A percentile compares a stretch with the other conserved stretches of the same genome.
These are phyloP conservation scores for Aphanocladium album DNA, from an alignment of 2,329 filamentous ascomycete genomes.

Conservation along the genomic window DNA sequence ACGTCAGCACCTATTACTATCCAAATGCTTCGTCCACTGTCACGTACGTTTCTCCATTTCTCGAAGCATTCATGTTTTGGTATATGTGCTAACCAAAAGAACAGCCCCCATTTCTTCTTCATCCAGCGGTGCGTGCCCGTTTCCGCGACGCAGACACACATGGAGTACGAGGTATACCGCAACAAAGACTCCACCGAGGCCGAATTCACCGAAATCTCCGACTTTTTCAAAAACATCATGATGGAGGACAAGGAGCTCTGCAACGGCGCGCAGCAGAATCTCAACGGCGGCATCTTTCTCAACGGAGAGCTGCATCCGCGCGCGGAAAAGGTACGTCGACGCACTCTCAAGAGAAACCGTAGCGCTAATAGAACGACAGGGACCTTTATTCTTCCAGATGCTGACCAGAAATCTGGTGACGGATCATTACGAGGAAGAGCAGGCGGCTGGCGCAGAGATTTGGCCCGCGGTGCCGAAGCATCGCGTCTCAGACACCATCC, in stretches of 20 bases:
- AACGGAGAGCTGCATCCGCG: constrained; percentile 48
- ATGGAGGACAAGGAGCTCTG: constrained; percentile 48
- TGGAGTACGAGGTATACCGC: constrained; percentile 48
- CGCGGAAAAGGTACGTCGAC: constrained; percentile 35
- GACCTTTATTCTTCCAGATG: constrained; percentile 41
- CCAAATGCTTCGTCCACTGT: constrained; percentile 35
- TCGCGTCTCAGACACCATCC: constrained; percentile 19
- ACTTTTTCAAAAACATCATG: constrained; percentile 48
- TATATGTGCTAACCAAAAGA: neutral
- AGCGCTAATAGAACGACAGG: constrained; percentile 23
- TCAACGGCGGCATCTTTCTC: constrained; percentile 45
- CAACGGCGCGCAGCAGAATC: constrained; percentile 43
- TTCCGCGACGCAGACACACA: constrained; percentile 35
- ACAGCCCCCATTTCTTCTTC: constrained; percentile 43
- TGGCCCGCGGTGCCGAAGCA: constrained; percentile 24
- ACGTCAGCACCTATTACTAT: constrained; percentile 35
- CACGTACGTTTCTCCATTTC: too few relatives aligned
- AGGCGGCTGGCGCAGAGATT: constrained; percentile 22
- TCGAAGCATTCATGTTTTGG: too few relatives aligned
- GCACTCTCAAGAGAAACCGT: neutral
- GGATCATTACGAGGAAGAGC: constrained; percentile 22
- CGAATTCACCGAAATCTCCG: constrained; percentile 40
- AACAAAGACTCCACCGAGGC: constrained; percentile 42
- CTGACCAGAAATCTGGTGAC: constrained; percentile 23
- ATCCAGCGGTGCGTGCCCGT: constrained; percentile 46